These are phyloP conservation scores for Xylariaceae sp. DNA, from an alignment of 2,329 filamentous ascomycete genomes.

Conservation along the genomic window DNA sequence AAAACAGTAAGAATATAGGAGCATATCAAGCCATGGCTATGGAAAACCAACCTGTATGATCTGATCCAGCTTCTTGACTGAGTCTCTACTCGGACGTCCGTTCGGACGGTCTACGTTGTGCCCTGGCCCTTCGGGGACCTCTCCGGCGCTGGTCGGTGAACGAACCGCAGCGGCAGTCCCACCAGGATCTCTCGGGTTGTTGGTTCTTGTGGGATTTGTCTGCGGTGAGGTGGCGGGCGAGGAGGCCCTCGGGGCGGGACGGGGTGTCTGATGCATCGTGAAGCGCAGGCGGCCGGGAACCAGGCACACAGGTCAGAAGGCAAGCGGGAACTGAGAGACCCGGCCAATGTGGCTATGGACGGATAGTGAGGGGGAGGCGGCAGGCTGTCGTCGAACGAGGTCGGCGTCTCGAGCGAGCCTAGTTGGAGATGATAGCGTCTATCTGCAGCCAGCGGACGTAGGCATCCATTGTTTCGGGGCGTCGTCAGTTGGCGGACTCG, in stretches of 20 bases:
- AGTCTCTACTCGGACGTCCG: slow-evolving; percentile 53
- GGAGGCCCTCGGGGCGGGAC: slow-evolving; percentile 62
- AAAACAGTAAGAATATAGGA: no score
- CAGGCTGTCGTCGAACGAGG: no score
- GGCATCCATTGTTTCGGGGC: slow-evolving; percentile 28
- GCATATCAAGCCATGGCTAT: background rate
- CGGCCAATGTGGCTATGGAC: no score
- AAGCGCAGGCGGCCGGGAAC: no score
- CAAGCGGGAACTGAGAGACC: no score
- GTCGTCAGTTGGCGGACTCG: slow-evolving; percentile 12
- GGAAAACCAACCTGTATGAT: slow-evolving; percentile 68
- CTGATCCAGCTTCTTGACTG: slow-evolving; percentile 76
- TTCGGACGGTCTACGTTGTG: slow-evolving; percentile 36
- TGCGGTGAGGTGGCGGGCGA: slow-evolving; percentile 66
- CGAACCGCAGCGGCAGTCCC: slow-evolving; percentile 32
- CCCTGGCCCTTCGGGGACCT: slow-evolving; percentile 35
- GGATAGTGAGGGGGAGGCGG: no score
- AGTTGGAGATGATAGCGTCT: slow-evolving; percentile 17
- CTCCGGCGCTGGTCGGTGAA: slow-evolving; percentile 34
- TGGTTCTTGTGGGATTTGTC: slow-evolving; percentile 64
- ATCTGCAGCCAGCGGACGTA: slow-evolving; percentile 27
- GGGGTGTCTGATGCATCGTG: slow-evolving; percentile 84
- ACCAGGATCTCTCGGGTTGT: slow-evolving; percentile 62
- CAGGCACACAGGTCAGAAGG: no score
- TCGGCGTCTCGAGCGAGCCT: slow-evolving; percentile 8